Conservation (phyloP, 2,329 filamentous ascomycete genomes). For the Aspergillus ruber region DNA sequence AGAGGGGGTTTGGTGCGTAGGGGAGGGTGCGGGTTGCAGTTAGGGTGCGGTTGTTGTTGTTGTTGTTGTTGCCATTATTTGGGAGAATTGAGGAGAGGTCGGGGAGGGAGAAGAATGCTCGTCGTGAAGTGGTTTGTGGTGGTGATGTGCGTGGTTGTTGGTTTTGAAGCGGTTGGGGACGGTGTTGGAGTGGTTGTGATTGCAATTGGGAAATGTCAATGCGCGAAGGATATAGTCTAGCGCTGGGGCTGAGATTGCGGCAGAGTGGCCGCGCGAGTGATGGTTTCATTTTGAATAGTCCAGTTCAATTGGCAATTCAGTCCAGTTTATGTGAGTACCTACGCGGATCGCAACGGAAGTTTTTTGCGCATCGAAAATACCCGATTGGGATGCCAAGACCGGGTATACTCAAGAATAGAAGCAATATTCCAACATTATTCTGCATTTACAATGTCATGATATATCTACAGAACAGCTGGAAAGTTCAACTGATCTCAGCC, state of each 20-base stretch:
- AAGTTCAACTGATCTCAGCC: constrained; percentile 23
- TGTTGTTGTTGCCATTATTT: constrained; percentile 14
- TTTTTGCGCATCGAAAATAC: too few relatives aligned
- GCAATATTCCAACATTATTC: background rate
- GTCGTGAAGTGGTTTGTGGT: background rate
- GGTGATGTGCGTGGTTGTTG: constrained; percentile 4
- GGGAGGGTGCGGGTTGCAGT: constrained; percentile 69
- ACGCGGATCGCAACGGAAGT: too few relatives aligned
- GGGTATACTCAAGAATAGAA: background rate
- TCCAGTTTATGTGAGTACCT: too few relatives aligned
- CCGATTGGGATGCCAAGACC: too few relatives aligned
- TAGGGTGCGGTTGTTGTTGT: constrained; percentile 55
- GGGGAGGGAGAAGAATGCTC: constrained; percentile 14
- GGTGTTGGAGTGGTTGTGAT: background rate
- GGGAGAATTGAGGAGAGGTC: constrained; percentile 24
- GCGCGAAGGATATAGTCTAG: background rate
- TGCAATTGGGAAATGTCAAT: background rate
- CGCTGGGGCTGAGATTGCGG: background rate
- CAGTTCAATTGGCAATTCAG: too few relatives aligned
- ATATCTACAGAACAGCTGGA: background rate
- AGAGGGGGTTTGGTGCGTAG: constrained; percentile 65
- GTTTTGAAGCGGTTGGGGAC: constrained; percentile 3
- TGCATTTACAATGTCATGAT: background rate
- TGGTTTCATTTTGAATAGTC: constrained; percentile 3
- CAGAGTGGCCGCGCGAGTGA: background rate